Percentiles rank a stretch among this genome's conserved stretches.
Conservation (phyloP, 106 monocot genomes). For the Gastrodia elata region DNA sequence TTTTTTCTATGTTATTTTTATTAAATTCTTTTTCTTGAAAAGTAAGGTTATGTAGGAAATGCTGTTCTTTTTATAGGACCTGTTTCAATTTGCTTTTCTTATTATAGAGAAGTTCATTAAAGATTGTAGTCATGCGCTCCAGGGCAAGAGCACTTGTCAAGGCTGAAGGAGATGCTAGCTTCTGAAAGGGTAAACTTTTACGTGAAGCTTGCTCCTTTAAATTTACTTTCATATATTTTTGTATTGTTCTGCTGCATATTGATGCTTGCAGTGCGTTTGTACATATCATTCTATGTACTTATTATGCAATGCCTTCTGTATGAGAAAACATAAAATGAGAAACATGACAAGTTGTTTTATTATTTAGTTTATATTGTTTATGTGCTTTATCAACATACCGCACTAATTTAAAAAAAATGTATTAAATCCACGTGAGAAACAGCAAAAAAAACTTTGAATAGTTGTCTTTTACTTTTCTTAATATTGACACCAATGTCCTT, state of each 20-base stretch:
- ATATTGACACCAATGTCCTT: background rate
- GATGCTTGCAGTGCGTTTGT: background rate
- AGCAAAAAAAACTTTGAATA: background rate
- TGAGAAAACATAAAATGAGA: background rate
- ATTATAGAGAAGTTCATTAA: background rate
- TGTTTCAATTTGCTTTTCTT: constrained; percentile 6
- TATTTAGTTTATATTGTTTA: constrained; percentile 1
- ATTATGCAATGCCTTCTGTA: background rate
- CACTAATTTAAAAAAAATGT: background rate
- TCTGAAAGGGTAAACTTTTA: constrained; percentile 3
- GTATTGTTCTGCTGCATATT: background rate
- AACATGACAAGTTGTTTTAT: background rate
- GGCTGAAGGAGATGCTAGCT: constrained; percentile 10
- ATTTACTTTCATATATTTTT: background rate
- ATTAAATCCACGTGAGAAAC: background rate
- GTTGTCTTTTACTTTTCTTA: background rate
- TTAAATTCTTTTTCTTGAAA: background rate
- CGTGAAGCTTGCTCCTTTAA: background rate
- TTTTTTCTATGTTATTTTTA: background rate
- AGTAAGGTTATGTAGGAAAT: background rate
- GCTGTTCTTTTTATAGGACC: background rate
- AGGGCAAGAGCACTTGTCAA: constrained; percentile 1
- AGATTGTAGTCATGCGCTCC: background rate
- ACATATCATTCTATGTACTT: background rate
- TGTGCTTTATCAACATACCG: background rate